phyloP scores from a whole-genome alignment of 2,329 filamentous ascomycete species.

The Metarhizium humberi region DNA sequence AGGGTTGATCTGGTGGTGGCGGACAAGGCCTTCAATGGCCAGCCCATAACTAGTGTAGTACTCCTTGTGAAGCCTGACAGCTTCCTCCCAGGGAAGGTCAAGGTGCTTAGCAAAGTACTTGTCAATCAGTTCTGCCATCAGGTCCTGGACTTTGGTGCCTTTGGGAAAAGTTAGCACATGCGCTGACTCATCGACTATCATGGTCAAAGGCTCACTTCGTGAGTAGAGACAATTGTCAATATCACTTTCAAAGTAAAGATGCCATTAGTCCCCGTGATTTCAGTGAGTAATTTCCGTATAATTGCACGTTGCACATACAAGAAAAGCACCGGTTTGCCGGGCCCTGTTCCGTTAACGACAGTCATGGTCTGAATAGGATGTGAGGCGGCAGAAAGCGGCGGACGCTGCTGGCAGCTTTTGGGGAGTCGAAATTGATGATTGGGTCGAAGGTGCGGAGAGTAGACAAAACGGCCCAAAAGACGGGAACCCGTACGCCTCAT shows the following conservation, averaged over 20 bases:
- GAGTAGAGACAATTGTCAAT: conserved; percentile 98
- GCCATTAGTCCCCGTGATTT: neutral
- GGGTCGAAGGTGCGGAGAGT: too few relatives aligned
- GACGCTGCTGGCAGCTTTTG: neutral
- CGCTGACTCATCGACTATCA: neutral
- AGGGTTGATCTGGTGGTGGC: conserved; percentile 90
- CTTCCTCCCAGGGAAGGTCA: conserved; percentile 64
- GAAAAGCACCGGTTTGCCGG: conserved; percentile 32
- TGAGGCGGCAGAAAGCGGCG: neutral
- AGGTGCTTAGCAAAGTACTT: conserved; percentile 59
- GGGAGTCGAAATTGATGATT: neutral
- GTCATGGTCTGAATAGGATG: conserved; percentile 17
- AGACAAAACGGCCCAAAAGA: neutral
- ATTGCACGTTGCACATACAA: conserved; percentile 21
- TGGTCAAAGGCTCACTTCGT: conserved; percentile 49
- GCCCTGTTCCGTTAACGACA: conserved; percentile 22
- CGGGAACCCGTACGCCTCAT: neutral
- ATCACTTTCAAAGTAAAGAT: conserved; percentile 52
- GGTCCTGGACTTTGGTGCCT: conserved; percentile 74
- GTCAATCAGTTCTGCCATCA: conserved; percentile 79
- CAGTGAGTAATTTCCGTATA: neutral
- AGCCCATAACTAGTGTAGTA: conserved; percentile 96
- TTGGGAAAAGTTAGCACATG: conserved; percentile 3
- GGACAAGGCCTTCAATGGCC: conserved; percentile 90
- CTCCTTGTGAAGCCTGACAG: conserved; percentile 74